Evolutionary conservation across 441 rosid genomes (phyloP).

Genomic region (Adansonia grandidieri): DNA sequence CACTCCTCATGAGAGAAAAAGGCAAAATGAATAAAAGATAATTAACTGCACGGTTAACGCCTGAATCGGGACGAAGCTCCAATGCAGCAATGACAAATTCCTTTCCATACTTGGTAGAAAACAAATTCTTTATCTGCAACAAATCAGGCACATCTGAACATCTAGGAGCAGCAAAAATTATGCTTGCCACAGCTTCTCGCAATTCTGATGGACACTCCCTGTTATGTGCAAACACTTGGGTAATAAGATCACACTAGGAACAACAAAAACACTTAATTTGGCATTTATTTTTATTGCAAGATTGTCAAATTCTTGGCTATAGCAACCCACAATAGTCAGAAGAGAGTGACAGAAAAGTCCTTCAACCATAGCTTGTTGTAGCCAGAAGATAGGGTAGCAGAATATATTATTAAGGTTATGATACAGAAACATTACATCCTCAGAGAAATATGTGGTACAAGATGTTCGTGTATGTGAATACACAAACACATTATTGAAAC

Average conservation of each 20-base stretch:
- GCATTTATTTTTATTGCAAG: too few species aligned
- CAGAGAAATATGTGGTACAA: not conserved
- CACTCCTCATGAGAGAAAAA: conserved; percentile 19
- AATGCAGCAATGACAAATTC: conserved; percentile 70
- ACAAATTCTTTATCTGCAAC: conserved; percentile 75
- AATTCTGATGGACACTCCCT: conserved; percentile 93
- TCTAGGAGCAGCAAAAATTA: conserved; percentile 91
- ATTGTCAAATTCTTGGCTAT: not conserved
- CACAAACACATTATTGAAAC: too few species aligned
- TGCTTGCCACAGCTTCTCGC: conserved; percentile 88
- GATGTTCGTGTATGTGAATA: too few species aligned
- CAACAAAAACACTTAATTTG: not conserved
- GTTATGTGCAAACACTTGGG: conserved; percentile 27
- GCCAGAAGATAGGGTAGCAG: too few species aligned
- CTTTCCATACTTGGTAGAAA: conserved; percentile 71
- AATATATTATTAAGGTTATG: too few species aligned
- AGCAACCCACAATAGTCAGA: not conserved
- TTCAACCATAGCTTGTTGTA: not conserved
- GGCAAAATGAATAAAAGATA: conserved; percentile 27
- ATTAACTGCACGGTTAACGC: conserved; percentile 92
- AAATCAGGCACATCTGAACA: conserved; percentile 94
- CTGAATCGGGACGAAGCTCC: conserved; percentile 91
- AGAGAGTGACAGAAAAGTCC: not conserved
- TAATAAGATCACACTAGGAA: not conserved
- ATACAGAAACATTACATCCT: not conserved